Percentiles rank a stretch among this genome's conserved stretches.
These are phyloP conservation scores for Verruconis gallopava DNA, from an alignment of 2,329 filamentous ascomycete genomes.

Conservation along the genomic window DNA sequence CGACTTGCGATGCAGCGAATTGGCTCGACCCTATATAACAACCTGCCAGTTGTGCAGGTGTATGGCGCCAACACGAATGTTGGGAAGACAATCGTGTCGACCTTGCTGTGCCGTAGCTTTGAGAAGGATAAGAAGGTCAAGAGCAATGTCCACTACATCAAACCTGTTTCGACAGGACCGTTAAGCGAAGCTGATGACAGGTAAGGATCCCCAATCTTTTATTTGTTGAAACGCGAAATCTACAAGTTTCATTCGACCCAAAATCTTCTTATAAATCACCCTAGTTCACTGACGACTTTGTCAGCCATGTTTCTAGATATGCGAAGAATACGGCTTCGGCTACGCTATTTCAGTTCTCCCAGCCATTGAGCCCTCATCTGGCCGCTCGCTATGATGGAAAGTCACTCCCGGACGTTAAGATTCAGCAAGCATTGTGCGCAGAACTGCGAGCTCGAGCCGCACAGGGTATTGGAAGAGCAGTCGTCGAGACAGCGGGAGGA, in stretches of 20 bases:
- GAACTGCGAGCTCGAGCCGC: constrained; percentile 29
- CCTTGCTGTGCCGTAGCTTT: constrained; percentile 54
- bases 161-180: constrained; percentile 70
- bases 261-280: not conserved
- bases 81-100: constrained; percentile 72
- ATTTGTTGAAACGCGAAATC: not conserved
- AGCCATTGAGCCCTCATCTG: constrained; percentile 66
- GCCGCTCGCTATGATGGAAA: constrained; percentile 37
- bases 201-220: constrained; percentile 29
- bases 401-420: constrained; percentile 10
- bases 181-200: constrained; percentile 55
- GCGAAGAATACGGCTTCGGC: constrained; percentile 43
- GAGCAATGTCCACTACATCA: constrained; percentile 52
- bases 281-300: not conserved
- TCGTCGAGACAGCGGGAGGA: constrained; percentile 73
- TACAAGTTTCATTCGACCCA: too few species aligned
- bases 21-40: constrained; percentile 52
- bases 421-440: constrained; percentile 24
- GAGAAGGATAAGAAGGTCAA: constrained; percentile 29
- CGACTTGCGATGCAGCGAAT: constrained; percentile 28
- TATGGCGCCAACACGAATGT: constrained; percentile 78
- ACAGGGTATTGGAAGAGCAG: constrained; percentile 41
- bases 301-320: constrained; percentile 50
- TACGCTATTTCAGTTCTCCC: constrained; percentile 57
- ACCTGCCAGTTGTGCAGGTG: constrained; percentile 57